These are phyloP conservation scores for Taphrina sp. DNA, from an alignment of 1,139 yeast species.

Conservation along the genomic window DNA sequence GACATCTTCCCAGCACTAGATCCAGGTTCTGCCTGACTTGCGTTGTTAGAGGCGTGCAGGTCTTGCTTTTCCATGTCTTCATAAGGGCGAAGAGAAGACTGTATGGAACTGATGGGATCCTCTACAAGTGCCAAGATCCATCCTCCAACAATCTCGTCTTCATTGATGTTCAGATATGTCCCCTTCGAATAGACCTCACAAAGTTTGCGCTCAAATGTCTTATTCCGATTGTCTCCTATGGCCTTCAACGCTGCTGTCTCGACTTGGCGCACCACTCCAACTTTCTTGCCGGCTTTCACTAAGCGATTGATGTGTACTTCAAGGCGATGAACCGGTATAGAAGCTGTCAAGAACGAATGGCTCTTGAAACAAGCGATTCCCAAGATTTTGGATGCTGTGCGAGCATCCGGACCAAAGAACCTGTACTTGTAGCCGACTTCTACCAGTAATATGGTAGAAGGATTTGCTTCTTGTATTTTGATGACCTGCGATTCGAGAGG, in stretches of 20 bases:
- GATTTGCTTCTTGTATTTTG: conserved; percentile 58
- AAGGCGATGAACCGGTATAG: conserved; percentile 74
- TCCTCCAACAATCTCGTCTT: conserved; percentile 8
- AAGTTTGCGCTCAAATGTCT: conserved; percentile 65
- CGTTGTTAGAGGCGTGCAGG: too few relatives aligned
- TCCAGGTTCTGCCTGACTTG: not conserved
- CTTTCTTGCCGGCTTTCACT: conserved; percentile 63
- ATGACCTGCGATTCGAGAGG: conserved; percentile 79
- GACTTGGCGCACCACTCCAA: conserved; percentile 82
- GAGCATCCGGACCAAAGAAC: conserved; percentile 82
- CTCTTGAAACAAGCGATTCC: conserved; percentile 72
- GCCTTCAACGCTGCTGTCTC: conserved; percentile 77
- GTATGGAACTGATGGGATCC: conserved; percentile 7
- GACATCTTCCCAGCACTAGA: too few relatives aligned
- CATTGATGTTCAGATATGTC: conserved; percentile 65
- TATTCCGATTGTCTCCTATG: conserved; percentile 48
- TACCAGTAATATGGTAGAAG: conserved; percentile 69
- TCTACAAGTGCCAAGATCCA: conserved; percentile 35
- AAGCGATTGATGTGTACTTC: conserved; percentile 71
- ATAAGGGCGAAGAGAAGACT: not conserved
- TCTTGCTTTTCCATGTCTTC: not conserved
- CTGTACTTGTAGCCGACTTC: conserved; percentile 92
- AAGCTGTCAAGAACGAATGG: conserved; percentile 75
- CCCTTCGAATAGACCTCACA: conserved; percentile 79
- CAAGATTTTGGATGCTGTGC: conserved; percentile 59